These are phyloP conservation scores for Euphorbia celastroides DNA, from an alignment of 441 rosid genomes.

Conservation along the genomic window DNA sequence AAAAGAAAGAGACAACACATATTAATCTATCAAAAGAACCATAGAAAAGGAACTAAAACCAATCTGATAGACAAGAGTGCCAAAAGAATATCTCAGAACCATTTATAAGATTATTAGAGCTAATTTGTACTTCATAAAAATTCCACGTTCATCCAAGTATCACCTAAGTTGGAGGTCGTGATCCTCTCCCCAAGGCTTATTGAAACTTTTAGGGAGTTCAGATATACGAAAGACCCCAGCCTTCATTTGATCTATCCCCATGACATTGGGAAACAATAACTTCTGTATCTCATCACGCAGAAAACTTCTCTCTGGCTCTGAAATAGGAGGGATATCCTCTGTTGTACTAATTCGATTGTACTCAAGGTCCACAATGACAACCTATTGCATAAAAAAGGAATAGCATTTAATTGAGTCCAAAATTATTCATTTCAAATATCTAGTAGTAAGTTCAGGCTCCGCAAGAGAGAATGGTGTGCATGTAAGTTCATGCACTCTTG, in stretches of 20 bases:
- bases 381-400: constrained; percentile 41
- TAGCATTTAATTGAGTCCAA: background rate
- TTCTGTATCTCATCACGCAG: constrained; percentile 74
- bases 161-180: constrained; percentile 96
- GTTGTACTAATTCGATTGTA: constrained; percentile 76
- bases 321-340: constrained; percentile 94
- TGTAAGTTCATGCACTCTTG: background rate
- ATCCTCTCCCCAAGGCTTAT: constrained; percentile 95
- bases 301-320: constrained; percentile 89
- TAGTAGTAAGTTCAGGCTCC: background rate
- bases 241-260: constrained; percentile 85
- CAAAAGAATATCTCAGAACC: constrained; percentile 4
- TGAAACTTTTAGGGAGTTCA: constrained; percentile 53
- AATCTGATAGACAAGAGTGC: background rate
- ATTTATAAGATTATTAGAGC: constrained; percentile 3
- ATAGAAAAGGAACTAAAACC: background rate
- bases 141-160: constrained; percentile 30
- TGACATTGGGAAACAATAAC: constrained; percentile 79
- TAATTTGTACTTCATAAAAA: constrained; percentile 20
- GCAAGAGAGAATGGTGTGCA: background rate
- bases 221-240: constrained; percentile 43
- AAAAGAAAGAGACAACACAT: constrained; percentile 3
- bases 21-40: background rate
- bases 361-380: constrained; percentile 96
- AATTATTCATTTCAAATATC: background rate